Evolutionary conservation across 208 protist genomes (phyloP).

Genomic region (Crithidia acanthocephali): DNA sequence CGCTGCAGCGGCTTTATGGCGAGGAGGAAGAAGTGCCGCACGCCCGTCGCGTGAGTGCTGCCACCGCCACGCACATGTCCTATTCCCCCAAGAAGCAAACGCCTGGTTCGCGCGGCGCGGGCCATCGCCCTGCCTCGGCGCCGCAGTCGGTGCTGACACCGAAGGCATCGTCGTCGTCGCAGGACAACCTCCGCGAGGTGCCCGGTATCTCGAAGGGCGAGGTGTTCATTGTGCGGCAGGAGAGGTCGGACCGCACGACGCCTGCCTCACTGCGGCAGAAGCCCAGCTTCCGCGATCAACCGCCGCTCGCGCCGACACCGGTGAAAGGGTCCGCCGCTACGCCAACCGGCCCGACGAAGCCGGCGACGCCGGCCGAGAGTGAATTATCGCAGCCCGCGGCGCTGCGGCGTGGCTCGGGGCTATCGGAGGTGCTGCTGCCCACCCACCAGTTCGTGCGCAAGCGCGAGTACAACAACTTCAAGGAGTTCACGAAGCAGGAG

Average conservation of each 20-base stretch:
- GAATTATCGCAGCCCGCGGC: slow-evolving; percentile 1
- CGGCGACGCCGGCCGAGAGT: neutral
- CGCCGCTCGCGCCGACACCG: neutral
- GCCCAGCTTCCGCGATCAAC: neutral
- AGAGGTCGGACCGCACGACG: neutral
- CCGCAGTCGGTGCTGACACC: neutral
- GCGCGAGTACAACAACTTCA: slow-evolving; percentile 55
- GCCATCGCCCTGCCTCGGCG: neutral
- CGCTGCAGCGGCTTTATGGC: slow-evolving; percentile 8
- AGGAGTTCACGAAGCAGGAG: slow-evolving; percentile 61
- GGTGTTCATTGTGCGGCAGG: slow-evolving; percentile 32
- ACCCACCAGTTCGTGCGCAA: slow-evolving; percentile 62
- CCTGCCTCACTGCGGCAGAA: slow-evolving; percentile 5
- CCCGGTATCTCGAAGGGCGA: slow-evolving; percentile 22
- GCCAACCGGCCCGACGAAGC: neutral
- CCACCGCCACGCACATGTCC: neutral
- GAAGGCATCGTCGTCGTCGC: neutral
- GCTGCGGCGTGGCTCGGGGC: slow-evolving; percentile 10
- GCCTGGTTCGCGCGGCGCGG: too few relatives aligned
- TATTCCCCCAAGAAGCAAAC: neutral
- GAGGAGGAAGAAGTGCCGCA: slow-evolving; percentile 16
- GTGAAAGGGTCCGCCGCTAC: neutral
- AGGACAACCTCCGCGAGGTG: slow-evolving; percentile 15
- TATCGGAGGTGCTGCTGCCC: slow-evolving; percentile 47
- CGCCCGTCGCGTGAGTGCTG: neutral